Base-by-base conservation (phyloP, 805 yeast species). In the Pichia pseudocactophila region DNA sequence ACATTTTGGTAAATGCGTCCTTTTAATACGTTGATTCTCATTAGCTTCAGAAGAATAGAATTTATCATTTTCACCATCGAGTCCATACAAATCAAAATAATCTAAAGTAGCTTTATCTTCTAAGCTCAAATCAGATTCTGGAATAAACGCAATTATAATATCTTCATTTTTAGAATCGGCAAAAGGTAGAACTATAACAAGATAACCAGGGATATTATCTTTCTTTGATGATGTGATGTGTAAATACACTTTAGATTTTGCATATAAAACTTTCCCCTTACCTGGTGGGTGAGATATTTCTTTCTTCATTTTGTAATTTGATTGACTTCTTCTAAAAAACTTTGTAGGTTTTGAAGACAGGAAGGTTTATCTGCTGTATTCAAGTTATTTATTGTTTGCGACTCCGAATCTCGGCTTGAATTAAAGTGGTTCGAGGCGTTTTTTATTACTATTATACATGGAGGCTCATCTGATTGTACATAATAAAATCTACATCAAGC, bases 141-240 rank as follows among this genome's bases (percentile, higher is more conserved):
- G 86, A 13, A 79, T 70, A 71, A 85, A 86, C 0, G 88, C 76
- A 27, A 87, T 61, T 6, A 76, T 57, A 3, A 80, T 62, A 33
- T 82, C 87, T 48, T 67, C 64, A 55, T 81, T 69, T 37, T 75
- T 53, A 7, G 73, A 56, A 46, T 61, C 61, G 36, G 66, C 61
- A 13, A 62, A 59, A 4, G 84, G 83, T 34, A 71, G 68, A 15
- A 78, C 73, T 13, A 92, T 67, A 7, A 82, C 68, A 31, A 92
- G 58, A 53, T 73, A 86, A 2, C 98, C 98, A 0, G 82, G 62
- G 17, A 90, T 67, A 56, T 90, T 89, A 55, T 90, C 96, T 40
- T 68, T 69, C 25, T 85, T 73, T 17, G 79, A 71, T 11, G 74
- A 67, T 0, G 92, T 75, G 3, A 95, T 94, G 60, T 92, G 98